Evolutionary conservation across 352 stramenopile species (phyloP).

Genomic region (Plasmopara halstedii): DNA sequence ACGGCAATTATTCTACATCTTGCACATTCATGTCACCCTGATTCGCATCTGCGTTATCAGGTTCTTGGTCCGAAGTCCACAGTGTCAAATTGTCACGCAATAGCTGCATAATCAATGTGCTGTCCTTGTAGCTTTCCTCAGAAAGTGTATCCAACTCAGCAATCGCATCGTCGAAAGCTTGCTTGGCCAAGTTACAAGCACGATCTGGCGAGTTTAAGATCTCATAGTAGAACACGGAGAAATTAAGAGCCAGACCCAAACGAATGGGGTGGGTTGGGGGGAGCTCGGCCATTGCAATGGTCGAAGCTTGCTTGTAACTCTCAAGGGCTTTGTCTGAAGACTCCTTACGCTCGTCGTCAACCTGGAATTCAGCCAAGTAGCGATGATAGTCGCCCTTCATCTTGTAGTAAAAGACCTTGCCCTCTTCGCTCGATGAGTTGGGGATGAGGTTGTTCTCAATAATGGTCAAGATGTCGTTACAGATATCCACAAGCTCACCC

Average conservation of each 20-base stretch:
- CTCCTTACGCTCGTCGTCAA: constrained; percentile 92
- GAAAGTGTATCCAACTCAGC: constrained; percentile 98
- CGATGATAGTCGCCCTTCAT: constrained; percentile 99
- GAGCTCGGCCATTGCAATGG: constrained; percentile 93
- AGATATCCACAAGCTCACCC: constrained; percentile 94
- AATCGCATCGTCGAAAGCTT: constrained; percentile 99
- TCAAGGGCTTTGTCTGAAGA: constrained; percentile 82
- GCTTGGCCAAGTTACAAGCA: constrained; percentile 91
- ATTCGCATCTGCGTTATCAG: constrained; percentile 82
- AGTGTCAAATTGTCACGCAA: constrained; percentile 99
- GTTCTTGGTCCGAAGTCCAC: constrained; percentile 96
- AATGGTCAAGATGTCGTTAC: constrained; percentile 96
- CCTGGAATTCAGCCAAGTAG: constrained; percentile 99
- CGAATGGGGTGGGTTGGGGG: constrained; percentile 98
- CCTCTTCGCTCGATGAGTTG: constrained; percentile 95
- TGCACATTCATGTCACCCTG: constrained; percentile 85
- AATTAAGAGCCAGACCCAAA: constrained; percentile 98
- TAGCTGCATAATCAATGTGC: constrained; percentile 99
- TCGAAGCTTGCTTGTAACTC: constrained; percentile 72
- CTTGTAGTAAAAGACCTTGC: constrained; percentile 99
- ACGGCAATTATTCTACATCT: constrained; percentile 56
- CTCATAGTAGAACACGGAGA: constrained; percentile 99
- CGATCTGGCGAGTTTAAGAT: constrained; percentile 96
- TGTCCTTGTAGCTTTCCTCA: constrained; percentile 99
- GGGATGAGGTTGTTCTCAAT: constrained; percentile 98